These are phyloP conservation scores for Metroxylon sagu DNA, from an alignment of 176 grass and related monocot genomes.

Conservation along the genomic window DNA sequence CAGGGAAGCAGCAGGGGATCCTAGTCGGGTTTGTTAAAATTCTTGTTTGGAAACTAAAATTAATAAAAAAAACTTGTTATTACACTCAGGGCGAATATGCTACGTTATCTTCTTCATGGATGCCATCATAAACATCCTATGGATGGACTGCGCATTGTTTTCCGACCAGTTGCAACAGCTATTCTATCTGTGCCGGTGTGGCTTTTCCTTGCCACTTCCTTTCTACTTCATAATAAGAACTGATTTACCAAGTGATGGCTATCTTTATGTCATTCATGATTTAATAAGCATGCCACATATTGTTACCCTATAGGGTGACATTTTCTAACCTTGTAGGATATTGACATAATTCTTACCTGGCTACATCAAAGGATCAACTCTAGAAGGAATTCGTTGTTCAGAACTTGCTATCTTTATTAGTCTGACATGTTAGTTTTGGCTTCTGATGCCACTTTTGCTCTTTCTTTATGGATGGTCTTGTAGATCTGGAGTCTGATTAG, in stretches of 20 bases:
- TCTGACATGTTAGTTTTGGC: background rate
- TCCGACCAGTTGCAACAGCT: constrained; percentile 70
- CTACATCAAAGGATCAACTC: too few species aligned
- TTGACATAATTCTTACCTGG: too few species aligned
- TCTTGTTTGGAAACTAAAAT: background rate
- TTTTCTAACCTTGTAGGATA: too few species aligned
- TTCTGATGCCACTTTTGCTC: background rate
- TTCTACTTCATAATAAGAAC: background rate
- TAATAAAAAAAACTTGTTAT: background rate
- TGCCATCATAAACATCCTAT: constrained; percentile 97
- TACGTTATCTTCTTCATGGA: constrained; percentile 86
- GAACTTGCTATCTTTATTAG: background rate
- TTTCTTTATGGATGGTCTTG: background rate
- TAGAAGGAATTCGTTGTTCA: too few species aligned
- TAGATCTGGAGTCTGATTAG: constrained; percentile 83
- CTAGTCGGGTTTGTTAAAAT: background rate
- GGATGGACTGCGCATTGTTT: constrained; percentile 88
- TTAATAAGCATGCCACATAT: too few species aligned
- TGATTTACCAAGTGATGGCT: background rate
- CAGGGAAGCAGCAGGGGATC: too few species aligned
- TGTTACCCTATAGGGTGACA: too few species aligned
- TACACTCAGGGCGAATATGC: constrained; percentile 55
- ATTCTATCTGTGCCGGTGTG: constrained; percentile 76
- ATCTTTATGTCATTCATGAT: background rate
- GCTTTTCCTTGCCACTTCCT: background rate